Conservation (phyloP, 31 red algal species). For the Odonthalia washingtoniensis region DNA sequence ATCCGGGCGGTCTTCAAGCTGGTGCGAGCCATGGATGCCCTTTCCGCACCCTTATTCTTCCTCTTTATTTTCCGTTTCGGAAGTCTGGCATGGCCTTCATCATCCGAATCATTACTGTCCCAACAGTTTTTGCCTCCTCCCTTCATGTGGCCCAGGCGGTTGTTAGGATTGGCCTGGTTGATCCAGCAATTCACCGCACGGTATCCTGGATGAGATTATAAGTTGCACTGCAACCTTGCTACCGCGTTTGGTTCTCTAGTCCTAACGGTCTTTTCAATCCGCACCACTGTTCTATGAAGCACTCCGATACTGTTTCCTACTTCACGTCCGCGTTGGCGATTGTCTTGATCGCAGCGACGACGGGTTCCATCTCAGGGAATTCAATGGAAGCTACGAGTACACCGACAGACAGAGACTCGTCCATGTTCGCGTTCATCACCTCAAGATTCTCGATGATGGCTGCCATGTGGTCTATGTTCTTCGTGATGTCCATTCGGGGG, state of each 20-base stretch:
- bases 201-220: constrained; percentile 1
- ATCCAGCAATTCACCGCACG: constrained; percentile 25
- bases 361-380: constrained; percentile 13
- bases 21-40: constrained; percentile 8
- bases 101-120: neutral
- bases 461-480: constrained; percentile 47
- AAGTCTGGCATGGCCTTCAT: neutral
- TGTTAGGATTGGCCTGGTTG: constrained; percentile 38
- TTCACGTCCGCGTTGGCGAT: constrained; percentile 26
- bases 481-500: neutral
- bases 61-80: neutral
- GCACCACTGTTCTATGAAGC: constrained; percentile 32
- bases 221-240: neutral
- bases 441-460: constrained; percentile 37
- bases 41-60: constrained; percentile 20
- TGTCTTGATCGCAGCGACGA: constrained; percentile 60
- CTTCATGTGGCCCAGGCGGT: constrained; percentile 13
- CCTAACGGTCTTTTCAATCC: neutral
- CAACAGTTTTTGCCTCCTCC: neutral
- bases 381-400: constrained; percentile 44
- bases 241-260: neutral
- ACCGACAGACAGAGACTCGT: constrained; percentile 37
- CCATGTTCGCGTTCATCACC: constrained; percentile 14
- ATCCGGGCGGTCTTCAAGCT: neutral
- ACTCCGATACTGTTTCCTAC: constrained; percentile 46